Conservation (phyloP, 2,329 filamentous ascomycete genomes). For the Pseudocercospora fuligena region DNA sequence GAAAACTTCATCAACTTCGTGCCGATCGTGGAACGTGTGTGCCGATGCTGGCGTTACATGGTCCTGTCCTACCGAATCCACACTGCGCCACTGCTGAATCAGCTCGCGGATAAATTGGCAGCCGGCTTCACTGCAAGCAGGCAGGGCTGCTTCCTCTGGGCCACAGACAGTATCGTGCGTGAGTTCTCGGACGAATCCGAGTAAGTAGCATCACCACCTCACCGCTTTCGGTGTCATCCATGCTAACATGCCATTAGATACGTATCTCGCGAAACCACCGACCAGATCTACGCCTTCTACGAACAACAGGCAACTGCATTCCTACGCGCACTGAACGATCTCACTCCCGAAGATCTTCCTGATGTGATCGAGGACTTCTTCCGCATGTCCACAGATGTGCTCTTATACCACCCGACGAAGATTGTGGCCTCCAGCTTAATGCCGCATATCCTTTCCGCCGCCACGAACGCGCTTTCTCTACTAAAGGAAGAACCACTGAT, state of each 20-base stretch:
- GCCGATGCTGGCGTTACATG: constrained; percentile 96
- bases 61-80: constrained; percentile 91
- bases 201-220: not conserved
- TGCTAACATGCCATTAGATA: constrained; percentile 45
- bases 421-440: constrained; percentile 80
- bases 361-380: constrained; percentile 96
- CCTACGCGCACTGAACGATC: constrained; percentile 83
- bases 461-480: constrained; percentile 81
- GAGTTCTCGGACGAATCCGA: constrained; percentile 94
- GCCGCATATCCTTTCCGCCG: constrained; percentile 82
- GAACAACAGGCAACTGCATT: constrained; percentile 91
- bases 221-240: not conserved
- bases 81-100: constrained; percentile 81
- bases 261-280: constrained; percentile 78
- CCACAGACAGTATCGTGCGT: constrained; percentile 88
- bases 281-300: constrained; percentile 92
- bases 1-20: constrained; percentile 84
- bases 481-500: constrained; percentile 91
- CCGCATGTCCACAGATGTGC: constrained; percentile 85
- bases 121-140: constrained; percentile 81
- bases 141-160: constrained; percentile 99
- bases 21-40: constrained; percentile 91
- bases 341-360: constrained; percentile 77
- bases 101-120: constrained; percentile 86
- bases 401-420: constrained; percentile 88